A percentile compares a stretch with the other conserved stretches of the same genome.
Evolutionary conservation across 331 rosid species (phyloP).

Genomic region (Acacia pycnantha): DNA sequence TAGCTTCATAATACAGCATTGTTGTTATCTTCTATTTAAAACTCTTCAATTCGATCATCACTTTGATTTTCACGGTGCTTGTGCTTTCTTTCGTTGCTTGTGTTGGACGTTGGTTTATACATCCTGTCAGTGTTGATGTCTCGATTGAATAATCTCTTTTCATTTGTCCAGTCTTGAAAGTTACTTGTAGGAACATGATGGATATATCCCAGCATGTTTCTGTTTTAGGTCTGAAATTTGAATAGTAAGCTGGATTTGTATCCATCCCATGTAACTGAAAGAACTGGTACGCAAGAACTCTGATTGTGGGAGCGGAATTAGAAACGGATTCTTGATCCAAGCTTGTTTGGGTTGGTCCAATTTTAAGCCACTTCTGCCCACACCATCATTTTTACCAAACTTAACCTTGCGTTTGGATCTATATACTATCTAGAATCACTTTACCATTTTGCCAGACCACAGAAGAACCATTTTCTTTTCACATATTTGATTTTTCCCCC

Average conservation of each 20-base stretch:
- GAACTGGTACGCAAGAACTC: too few species aligned
- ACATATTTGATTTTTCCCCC: too few species aligned
- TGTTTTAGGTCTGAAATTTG: not conserved
- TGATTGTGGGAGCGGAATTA: too few species aligned
- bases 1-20: not conserved
- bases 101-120: not conserved
- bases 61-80: not conserved
- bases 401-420: too few species aligned
- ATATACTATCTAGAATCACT: not conserved
- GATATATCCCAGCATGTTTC: not conserved
- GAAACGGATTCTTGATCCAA: too few species aligned
- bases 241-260: too few species aligned
- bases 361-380: too few species aligned
- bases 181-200: not conserved
- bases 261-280: too few species aligned
- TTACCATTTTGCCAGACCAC: too few species aligned
- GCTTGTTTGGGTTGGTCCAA: too few species aligned
- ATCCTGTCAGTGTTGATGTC: not conserved
- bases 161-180: not conserved
- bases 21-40: conserved; percentile 16
- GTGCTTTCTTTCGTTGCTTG: not conserved
- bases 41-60: not conserved
- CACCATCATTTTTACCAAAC: too few species aligned
- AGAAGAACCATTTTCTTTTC: not conserved
- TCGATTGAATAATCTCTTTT: not conserved